Base-by-base conservation (phyloP, 495 filamentous ascomycete species). In the Sabuloglossum arenarium region DNA sequence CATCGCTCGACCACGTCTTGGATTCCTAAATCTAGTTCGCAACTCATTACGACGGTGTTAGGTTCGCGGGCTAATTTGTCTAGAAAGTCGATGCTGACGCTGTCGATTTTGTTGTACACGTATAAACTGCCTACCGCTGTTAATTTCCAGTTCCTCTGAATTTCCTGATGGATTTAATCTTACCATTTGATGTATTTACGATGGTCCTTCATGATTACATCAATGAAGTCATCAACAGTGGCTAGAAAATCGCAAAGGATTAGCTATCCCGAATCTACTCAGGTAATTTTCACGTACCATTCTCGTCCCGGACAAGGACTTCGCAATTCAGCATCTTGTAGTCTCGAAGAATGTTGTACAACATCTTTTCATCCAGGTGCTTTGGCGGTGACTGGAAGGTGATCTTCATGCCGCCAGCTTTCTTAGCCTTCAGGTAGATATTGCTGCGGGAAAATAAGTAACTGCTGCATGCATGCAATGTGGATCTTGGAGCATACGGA, bases 31-130 rank as follows among this genome's bases (percentile, higher is more conserved):
- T 97, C 89, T 8, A 97, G 81, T 69, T 97, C 93, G 69, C 93
- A 99, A 65, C 80, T 86, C 93, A 99, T 99, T 59, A 99, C 91
- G 6, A 80, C 85, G 3, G 93, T 97, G 69, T 95, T 75, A 3
- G 86, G 85, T 67, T 99, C 93, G 55, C 86, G 82, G 11, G 93
- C 93, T 3, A 99, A 73, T 62, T 83, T 77, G 69, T 99, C 85
- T 19, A 99, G 78, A 72, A 89, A 93, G 61, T 95, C 86, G 59
- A 99, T 76, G 27, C 85, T 88, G 61, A 99, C 82, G 67, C 80
- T 83, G 73, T 99, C 93, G 72, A 99, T 94, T 70, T 99, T 99
- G 84, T 99, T 99, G 79, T 99, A 99, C 29, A 96, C 93, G 70
- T 99, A 99, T 25, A 99, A 76, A 64, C 88, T 94, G 55, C n/a